Evolutionary conservation across 352 stramenopile genomes (phyloP).

Genomic region (Pythium folliculosum): DNA sequence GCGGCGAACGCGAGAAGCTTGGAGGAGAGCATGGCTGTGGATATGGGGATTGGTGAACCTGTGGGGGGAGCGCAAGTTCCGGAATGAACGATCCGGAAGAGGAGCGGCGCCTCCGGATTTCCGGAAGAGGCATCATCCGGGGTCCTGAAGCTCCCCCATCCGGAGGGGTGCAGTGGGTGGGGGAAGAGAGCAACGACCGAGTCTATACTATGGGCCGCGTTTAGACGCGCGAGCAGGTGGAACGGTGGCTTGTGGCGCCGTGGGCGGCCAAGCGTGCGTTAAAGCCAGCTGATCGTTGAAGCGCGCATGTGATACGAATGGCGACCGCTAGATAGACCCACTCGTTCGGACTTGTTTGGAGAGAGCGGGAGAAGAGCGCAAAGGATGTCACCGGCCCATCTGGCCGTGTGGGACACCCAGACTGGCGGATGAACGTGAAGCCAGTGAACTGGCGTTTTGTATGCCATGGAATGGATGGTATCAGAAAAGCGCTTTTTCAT

Average conservation of each 20-base stretch:
- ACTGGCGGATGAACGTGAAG: neutral
- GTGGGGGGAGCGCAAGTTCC: conserved; percentile 11
- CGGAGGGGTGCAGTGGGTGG: neutral
- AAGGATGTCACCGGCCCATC: conserved; percentile 8
- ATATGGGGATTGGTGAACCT: neutral
- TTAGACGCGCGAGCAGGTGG: conserved; percentile 4
- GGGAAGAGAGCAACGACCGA: neutral
- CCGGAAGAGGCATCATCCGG: conserved; percentile 4
- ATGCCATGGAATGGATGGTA: neutral
- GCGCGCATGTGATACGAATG: conserved; percentile 8
- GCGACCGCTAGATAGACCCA: too few species aligned
- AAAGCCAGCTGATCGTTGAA: conserved; percentile 5
- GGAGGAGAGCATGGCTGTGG: conserved; percentile 17
- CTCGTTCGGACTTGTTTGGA: too few species aligned
- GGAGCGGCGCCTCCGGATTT: conserved; percentile 5
- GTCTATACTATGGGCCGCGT: neutral
- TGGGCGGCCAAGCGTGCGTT: neutral
- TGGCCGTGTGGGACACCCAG: conserved; percentile 14
- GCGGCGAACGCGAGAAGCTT: conserved; percentile 19
- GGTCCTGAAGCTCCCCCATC: neutral
- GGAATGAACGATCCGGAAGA: conserved; percentile 19
- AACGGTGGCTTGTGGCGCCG: neutral
- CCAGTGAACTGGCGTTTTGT: conserved; percentile 2
- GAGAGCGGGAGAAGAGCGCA: neutral
- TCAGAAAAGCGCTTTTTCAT: neutral